These are phyloP conservation scores for Penicillium sp. DNA, from an alignment of 2,329 filamentous ascomycete genomes.

Conservation along the genomic window DNA sequence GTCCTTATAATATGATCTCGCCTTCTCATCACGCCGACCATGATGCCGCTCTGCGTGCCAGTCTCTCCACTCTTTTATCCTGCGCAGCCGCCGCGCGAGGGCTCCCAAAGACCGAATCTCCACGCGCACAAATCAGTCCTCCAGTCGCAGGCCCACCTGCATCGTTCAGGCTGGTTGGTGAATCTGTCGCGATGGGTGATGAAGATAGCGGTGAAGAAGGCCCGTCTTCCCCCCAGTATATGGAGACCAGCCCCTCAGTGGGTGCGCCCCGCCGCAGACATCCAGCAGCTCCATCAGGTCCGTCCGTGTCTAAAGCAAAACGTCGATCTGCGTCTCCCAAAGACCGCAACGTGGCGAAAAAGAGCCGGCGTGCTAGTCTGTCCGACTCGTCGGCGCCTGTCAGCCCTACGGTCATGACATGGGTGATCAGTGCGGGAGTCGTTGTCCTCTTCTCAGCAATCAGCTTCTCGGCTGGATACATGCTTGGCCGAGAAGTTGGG, in stretches of 20 bases:
- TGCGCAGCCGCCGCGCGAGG: conserved; percentile 88
- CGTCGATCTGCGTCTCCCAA: conserved; percentile 44
- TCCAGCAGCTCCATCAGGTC: conserved; percentile 16
- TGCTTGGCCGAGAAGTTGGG: conserved; percentile 62
- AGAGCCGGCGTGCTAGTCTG: conserved; percentile 37
- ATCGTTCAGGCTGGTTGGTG: conserved; percentile 62
- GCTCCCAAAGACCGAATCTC: conserved; percentile 64
- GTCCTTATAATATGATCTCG: conserved; percentile 69
- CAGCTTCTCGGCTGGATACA: conserved; percentile 67
- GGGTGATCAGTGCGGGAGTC: conserved; percentile 67
- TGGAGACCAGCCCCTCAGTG: conserved; percentile 27
- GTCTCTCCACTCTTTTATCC: conserved; percentile 92
- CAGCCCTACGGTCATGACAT: conserved; percentile 65
- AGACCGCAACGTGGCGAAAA: conserved; percentile 42
- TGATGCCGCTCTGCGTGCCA: conserved; percentile 88
- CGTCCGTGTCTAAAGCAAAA: conserved; percentile 32
- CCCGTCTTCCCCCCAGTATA: conserved; percentile 20
- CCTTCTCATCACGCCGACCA: conserved; percentile 82
- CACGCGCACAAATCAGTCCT: conserved; percentile 32
- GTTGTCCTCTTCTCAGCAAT: conserved; percentile 66
- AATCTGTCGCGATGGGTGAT: conserved; percentile 60
- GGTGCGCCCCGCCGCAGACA: conserved; percentile 29
- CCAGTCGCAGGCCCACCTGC: conserved; percentile 49
- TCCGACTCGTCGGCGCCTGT: conserved; percentile 44
- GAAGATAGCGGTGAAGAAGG: conserved; percentile 33